Evolutionary conservation across 2,329 filamentous ascomycete species (phyloP).

Genomic region (Lachnellula subtilissima): DNA sequence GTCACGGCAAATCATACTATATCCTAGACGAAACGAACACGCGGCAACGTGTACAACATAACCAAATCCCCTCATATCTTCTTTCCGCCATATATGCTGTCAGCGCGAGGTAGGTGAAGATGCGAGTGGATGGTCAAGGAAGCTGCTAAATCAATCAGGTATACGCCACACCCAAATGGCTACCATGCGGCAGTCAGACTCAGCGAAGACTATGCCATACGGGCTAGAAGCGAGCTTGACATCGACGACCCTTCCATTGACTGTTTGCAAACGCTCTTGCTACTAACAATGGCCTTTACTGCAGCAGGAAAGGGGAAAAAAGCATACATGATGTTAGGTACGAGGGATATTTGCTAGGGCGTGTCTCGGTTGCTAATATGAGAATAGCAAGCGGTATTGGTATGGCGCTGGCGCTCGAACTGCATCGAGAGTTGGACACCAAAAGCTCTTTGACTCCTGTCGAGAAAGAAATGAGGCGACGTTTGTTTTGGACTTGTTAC

Average conservation of each 20-base stretch:
- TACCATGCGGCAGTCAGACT: constrained; percentile 63
- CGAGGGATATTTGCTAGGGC: constrained; percentile 16
- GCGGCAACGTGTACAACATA: constrained; percentile 65
- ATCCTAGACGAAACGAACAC: constrained; percentile 74
- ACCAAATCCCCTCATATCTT: constrained; percentile 44
- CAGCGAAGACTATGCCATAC: constrained; percentile 68
- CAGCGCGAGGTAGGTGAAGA: constrained; percentile 49
- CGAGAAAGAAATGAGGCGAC: constrained; percentile 70
- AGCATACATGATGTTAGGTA: constrained; percentile 81
- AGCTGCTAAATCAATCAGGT: constrained; percentile 44
- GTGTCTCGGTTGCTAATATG: constrained; percentile 31
- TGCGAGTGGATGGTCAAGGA: not conserved
- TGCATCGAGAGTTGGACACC: constrained; percentile 70
- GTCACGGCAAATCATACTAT: constrained; percentile 78
- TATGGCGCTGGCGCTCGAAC: constrained; percentile 77
- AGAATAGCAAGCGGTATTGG: constrained; percentile 64
- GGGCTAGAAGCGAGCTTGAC: constrained; percentile 66
- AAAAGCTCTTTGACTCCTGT: constrained; percentile 57
- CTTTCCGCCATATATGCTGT: constrained; percentile 56
- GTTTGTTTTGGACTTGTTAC: constrained; percentile 88
- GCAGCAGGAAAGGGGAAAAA: constrained; percentile 77
- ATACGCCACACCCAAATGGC: constrained; percentile 62
- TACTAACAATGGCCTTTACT: constrained; percentile 71
- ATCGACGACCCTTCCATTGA: constrained; percentile 79
- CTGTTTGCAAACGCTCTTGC: constrained; percentile 66